Evolutionary conservation across 2,329 filamentous ascomycete genomes (phyloP), one percentile per base, ranked within the genome.

Genomic region (Colletotrichum camelliae): DNA sequence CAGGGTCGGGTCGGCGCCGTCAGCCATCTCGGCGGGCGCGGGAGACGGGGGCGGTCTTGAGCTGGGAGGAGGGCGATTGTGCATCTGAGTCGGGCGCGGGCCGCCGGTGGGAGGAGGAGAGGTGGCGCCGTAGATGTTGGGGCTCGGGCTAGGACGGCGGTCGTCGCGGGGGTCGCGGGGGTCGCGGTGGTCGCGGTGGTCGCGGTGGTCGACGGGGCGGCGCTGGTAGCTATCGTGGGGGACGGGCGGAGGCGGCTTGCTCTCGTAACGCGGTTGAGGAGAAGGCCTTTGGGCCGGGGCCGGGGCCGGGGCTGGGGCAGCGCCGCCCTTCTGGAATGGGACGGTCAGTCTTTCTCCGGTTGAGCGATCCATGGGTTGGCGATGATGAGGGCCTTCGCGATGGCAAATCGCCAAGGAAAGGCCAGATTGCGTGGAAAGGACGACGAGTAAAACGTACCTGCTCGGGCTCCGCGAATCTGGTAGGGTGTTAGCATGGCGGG

Each of bases 401-500:
- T 31, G 69, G 58, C 16, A 27, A 58, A 67, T 21, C 24, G 61
- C 57, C 48, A 67, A 78, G 18, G 72, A 55, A 69, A 78, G 18
- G 75, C 21, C 29, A 35, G 48, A 52, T 52, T 52, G 66, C 33
- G 71, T 18, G 37, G 29, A 39, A 33, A 67, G 65, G 74, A 52
- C 58, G 74, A 70, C 64, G 70, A 76, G 29, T 24, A 33, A 18
- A 60, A 75, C 85, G 77, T 87, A 93, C 92, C 85, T 91, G 88
- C 79, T 95, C 94, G 58, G 94, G 94, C 85, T 96, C 94, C 77
- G 93, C 94, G 83, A 95, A 94, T 81, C 92, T 94, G 81, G 52
- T 72, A 64, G 67, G 55, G 67, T 52, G 79, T 85, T 78, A 82
- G 81, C 78, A 77, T 76, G 67, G 72, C 74, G 72, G 74, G 74